Base-by-base conservation (phyloP, 2,329 filamentous ascomycete species). In the Ceratocystis eucalypticola region DNA sequence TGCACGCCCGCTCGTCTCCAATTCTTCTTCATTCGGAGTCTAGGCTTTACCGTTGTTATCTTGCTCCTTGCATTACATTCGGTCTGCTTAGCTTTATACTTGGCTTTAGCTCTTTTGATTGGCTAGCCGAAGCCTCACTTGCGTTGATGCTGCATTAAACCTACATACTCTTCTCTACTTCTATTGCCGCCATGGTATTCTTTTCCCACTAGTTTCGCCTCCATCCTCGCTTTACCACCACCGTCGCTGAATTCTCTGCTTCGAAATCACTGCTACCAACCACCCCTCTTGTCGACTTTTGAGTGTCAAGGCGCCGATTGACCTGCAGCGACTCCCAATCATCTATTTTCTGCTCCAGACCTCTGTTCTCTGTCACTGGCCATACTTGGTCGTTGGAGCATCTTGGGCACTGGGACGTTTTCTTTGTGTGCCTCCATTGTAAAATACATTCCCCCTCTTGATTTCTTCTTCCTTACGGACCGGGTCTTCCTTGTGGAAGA, bases 401-500 rank as follows among this genome's bases (percentile, higher is more conserved):
- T 22, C 59, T 46, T 61, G 12, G 53, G 50, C 37, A 45, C 37
- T 30, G 20, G 50, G 10, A 15, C 44, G 30, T 30, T 48, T 64
- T 53, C 12, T 64, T 44, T 48, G 62, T 53, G 44, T 50, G 44
- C 44, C 53, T 33, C 37, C 20, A 44, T 59, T 59, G 28, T n/a
- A 25, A 57, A 41, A 57, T n/a, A 57, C 37, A n/a, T 12, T 46
- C 22, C 10, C 63, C 22, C 22, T 57, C 22, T 53, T 22, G 15
- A 46, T 8, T 30, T 41, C 25, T 46, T 41, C 41, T 48, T 17
- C 48, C n/a, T 37, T 6, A 46, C 61, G 65, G 65, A 66, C 61
- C 65, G 65, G 65, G 65, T 66, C 65, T 66, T 66, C 65, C 65
- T 44, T 59, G 61, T 17, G 65, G 61, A 64, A 66, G 65, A 66